Percentiles rank a stretch among this genome's conserved stretches.
phyloP scores from a whole-genome alignment of 495 filamentous ascomycete genomes.

The Annulohypoxylon maeteangense region DNA sequence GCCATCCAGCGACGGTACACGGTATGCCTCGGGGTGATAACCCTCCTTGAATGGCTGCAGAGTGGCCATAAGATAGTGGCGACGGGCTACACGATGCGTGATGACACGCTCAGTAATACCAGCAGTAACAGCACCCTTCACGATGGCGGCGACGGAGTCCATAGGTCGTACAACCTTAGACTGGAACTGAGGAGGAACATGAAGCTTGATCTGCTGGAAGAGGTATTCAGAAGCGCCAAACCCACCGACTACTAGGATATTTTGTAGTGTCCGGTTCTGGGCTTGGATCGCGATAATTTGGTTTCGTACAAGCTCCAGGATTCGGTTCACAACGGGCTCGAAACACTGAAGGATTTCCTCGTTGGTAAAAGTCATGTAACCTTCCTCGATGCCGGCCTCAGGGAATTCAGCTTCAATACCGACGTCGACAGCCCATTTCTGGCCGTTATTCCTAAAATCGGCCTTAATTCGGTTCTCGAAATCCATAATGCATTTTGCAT shows the following conservation, averaged over 20 bases:
- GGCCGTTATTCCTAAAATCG: conserved; percentile 82
- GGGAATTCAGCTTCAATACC: conserved; percentile 82
- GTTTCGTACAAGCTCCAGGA: conserved; percentile 77
- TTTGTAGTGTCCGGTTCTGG: conserved; percentile 76
- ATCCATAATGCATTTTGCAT: conserved; percentile 84
- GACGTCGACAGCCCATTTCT: conserved; percentile 81
- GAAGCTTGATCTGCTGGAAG: conserved; percentile 85
- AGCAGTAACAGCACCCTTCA: conserved; percentile 81
- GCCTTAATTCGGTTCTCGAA: conserved; percentile 84
- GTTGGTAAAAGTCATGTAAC: conserved; percentile 85
- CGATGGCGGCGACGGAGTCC: conserved; percentile 81
- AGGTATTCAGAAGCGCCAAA: conserved; percentile 82
- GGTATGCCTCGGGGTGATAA: conserved; percentile 97
- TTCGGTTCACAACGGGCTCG: conserved; percentile 77
- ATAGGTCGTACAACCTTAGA: conserved; percentile 80
- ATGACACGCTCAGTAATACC: conserved; percentile 97
- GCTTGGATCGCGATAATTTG: conserved; percentile 84
- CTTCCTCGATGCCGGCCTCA: conserved; percentile 79
- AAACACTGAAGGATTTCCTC: conserved; percentile 83
- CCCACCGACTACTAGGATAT: conserved; percentile 78
- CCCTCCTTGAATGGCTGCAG: conserved; percentile 99
- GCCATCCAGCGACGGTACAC: conserved; percentile 94
- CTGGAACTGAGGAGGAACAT: conserved; percentile 82
- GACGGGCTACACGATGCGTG: conserved; percentile 95
- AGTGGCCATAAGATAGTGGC: conserved; percentile 99